A percentile compares a stretch with the other conserved stretches of the same genome.
These are phyloP conservation scores for Lactifluus pinguis DNA, from an alignment of 768 basidiomycete genomes.

Conservation along the genomic window DNA sequence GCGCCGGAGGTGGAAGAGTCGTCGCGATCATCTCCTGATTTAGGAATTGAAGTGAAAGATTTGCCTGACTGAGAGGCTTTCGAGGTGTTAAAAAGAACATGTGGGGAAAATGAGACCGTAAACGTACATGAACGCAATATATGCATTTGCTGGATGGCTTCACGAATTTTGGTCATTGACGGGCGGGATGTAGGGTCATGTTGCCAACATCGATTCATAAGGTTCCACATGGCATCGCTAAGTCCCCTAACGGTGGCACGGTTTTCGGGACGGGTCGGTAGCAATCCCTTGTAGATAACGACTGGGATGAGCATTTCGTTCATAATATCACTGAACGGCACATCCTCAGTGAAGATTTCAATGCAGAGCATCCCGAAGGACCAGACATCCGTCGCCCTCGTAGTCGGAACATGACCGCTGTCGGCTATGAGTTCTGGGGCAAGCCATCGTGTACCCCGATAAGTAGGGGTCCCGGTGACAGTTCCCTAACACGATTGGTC, in stretches of 20 bases:
- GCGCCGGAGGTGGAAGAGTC: not conserved
- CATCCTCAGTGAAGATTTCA: slow-evolving; percentile 37
- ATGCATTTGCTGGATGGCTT: slow-evolving; percentile 10
- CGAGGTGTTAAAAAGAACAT: not conserved
- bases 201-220: slow-evolving; percentile 38
- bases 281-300: slow-evolving; percentile 29
- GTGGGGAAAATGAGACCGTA: not conserved
- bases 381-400: slow-evolving; percentile 38
- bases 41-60: not conserved
- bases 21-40: not conserved
- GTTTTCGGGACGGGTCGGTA: slow-evolving; percentile 32
- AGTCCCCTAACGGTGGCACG: slow-evolving; percentile 25
- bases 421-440: slow-evolving; percentile 15
- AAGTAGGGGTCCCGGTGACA: not conserved
- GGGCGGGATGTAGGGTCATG: slow-evolving; percentile 33
- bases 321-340: slow-evolving; percentile 29
- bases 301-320: slow-evolving; percentile 30
- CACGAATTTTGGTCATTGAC: slow-evolving; percentile 30
- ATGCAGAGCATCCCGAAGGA: slow-evolving; percentile 40
- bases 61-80: not conserved
- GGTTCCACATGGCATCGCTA: slow-evolving; percentile 34
- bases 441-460: slow-evolving; percentile 12
- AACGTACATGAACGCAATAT: slow-evolving; percentile 5
- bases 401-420: not conserved
- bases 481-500: not conserved